A percentile compares a stretch with the other conserved stretches of the same genome.
Conservation (phyloP, 1,139 yeast species). For the Sugiyamaella sp. region DNA sequence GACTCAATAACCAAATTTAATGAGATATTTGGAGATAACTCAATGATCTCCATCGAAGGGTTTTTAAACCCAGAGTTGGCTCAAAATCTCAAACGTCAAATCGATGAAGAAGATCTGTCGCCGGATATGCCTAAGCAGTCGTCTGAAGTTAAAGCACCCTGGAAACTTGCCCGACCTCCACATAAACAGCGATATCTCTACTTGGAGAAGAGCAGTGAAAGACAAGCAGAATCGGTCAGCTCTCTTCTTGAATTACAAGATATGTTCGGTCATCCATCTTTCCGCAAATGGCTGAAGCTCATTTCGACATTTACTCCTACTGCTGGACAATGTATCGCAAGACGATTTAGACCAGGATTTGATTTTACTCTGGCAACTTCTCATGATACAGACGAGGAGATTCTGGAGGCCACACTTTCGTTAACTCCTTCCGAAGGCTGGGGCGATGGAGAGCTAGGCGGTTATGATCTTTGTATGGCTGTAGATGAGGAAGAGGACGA, state of each 20-base stretch:
- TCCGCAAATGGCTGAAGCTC: slow-evolving; percentile 67
- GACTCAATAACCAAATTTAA: slow-evolving; percentile 51
- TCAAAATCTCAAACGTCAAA: slow-evolving; percentile 47
- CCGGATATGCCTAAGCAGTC: slow-evolving; percentile 62
- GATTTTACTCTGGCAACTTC: slow-evolving; percentile 89
- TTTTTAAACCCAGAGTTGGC: slow-evolving; percentile 66
- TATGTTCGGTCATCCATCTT: slow-evolving; percentile 62
- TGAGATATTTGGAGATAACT: slow-evolving; percentile 61
- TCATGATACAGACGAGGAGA: slow-evolving; percentile 30
- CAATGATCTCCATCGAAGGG: slow-evolving; percentile 66
- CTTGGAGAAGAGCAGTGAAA: slow-evolving; percentile 44
- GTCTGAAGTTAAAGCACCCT: slow-evolving; percentile 64
- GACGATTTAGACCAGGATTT: slow-evolving; percentile 93
- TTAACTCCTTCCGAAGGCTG: slow-evolving; percentile 81
- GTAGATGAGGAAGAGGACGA: slow-evolving; percentile 33
- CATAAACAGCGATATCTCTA: slow-evolving; percentile 89
- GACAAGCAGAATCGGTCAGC: slow-evolving; percentile 27
- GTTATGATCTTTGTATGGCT: slow-evolving; percentile 82
- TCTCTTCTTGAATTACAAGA: slow-evolving; percentile 57
- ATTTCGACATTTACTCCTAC: slow-evolving; percentile 68
- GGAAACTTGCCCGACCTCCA: slow-evolving; percentile 93
- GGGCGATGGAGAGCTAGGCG: slow-evolving; percentile 89
- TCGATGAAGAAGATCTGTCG: slow-evolving; percentile 48
- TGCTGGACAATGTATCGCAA: slow-evolving; percentile 67
- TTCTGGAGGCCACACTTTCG: slow-evolving; percentile 68